phyloP scores from a whole-genome alignment of 176 grass and related monocot genomes.

The Hordeum marinum region DNA sequence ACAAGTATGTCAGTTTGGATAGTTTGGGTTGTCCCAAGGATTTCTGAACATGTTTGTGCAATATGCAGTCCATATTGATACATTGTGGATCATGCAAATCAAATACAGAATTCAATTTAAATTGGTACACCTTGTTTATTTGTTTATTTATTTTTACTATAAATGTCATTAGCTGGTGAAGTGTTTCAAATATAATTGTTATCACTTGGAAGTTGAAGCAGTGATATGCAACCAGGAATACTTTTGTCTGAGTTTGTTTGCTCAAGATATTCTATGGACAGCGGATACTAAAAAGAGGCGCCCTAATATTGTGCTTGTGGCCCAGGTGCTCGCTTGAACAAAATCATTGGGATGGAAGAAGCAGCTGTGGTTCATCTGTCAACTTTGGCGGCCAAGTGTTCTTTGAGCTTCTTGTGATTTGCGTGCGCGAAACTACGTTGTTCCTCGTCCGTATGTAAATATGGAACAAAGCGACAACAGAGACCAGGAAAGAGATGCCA shows the following conservation, averaged over 20 bases:
- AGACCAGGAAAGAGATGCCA: constrained; percentile 32
- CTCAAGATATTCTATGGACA: not conserved
- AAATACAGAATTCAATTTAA: not conserved
- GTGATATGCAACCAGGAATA: not conserved
- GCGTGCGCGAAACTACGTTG: not conserved
- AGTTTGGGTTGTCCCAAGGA: not conserved
- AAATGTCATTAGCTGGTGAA: constrained; percentile 11
- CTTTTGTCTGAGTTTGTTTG: not conserved
- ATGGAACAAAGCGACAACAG: constrained; percentile 35
- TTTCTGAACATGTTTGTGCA: not conserved
- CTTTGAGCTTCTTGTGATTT: constrained; percentile 26
- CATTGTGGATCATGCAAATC: not conserved
- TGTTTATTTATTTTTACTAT: not conserved
- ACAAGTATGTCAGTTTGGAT: constrained; percentile 1
- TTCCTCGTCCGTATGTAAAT: constrained; percentile 46
- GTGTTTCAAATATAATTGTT: not conserved
- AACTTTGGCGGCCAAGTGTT: constrained; percentile 39
- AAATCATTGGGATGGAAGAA: constrained; percentile 36
- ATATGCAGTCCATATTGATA: not conserved
- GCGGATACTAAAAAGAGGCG: not conserved
- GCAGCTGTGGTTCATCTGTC: constrained; percentile 42
- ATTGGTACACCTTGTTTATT: not conserved
- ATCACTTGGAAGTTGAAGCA: not conserved
- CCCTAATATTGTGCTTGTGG: constrained; percentile 4
- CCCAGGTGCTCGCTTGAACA: constrained; percentile 44